Evolutionary conservation across 2,329 filamentous ascomycete genomes (phyloP).

Genomic region (Pseudogymnoascus sp.): DNA sequence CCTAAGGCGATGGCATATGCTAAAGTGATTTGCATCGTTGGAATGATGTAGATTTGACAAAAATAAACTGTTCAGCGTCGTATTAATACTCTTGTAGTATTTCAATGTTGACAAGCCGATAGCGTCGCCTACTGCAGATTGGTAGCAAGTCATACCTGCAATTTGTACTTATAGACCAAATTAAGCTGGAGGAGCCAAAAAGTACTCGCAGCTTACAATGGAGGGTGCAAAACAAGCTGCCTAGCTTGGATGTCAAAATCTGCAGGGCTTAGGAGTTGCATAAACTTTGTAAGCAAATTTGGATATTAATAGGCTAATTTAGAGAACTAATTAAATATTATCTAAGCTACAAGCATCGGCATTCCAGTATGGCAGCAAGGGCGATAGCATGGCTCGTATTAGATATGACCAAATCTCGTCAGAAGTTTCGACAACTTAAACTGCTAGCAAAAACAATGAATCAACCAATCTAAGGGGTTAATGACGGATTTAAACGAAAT

Average conservation of each 20-base stretch:
- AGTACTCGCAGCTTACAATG: neutral
- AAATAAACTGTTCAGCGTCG: neutral
- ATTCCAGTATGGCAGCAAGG: slow-evolving; percentile 3
- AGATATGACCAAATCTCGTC: neutral
- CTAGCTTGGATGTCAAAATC: neutral
- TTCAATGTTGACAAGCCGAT: neutral
- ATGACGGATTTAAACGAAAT: neutral
- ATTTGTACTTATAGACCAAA: neutral
- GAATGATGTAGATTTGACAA: neutral
- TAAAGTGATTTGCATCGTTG: slow-evolving; percentile 15
- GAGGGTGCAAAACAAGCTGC: neutral
- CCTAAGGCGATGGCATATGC: slow-evolving; percentile 16
- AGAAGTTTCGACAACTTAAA: neutral
- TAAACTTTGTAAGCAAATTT: neutral
- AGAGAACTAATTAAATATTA: neutral
- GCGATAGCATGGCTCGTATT: neutral
- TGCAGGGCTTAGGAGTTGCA: neutral
- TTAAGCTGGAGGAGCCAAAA: neutral
- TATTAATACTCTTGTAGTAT: neutral
- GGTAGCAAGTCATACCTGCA: neutral
- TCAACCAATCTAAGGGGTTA: neutral
- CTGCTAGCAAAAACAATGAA: neutral
- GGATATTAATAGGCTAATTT: neutral
- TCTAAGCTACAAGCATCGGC: neutral
- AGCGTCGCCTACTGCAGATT: neutral